Evolutionary conservation across 805 yeast genomes (phyloP).

Genomic region (Scheffersomyces ergatensis): DNA sequence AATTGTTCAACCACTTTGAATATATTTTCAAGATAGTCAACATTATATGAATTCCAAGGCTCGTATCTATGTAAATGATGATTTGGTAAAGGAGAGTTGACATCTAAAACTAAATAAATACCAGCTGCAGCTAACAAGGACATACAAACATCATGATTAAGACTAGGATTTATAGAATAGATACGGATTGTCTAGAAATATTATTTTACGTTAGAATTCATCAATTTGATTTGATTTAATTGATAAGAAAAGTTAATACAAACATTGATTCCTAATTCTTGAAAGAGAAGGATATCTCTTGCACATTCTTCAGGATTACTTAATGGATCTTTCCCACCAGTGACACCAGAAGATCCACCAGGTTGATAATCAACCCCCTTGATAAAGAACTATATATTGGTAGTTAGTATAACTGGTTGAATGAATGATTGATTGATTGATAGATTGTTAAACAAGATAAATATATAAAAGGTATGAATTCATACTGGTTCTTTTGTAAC

Average conservation of each 20-base stretch:
- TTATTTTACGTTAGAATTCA: slow-evolving; percentile 12
- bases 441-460: neutral
- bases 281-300: slow-evolving; percentile 78
- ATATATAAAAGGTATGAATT: slow-evolving; percentile 1
- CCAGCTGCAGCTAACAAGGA: slow-evolving; percentile 87
- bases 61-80: slow-evolving; percentile 87
- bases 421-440: neutral
- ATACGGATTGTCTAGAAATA: slow-evolving; percentile 68
- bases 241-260: neutral
- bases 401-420: neutral
- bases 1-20: slow-evolving; percentile 80
- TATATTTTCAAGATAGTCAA: slow-evolving; percentile 68
- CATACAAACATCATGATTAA: slow-evolving; percentile 90
- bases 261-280: slow-evolving; percentile 75
- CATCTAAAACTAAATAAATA: slow-evolving; percentile 87
- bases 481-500: slow-evolving; percentile 69
- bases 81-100: slow-evolving; percentile 76
- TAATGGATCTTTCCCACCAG: slow-evolving; percentile 63
- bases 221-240: neutral
- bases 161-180: slow-evolving; percentile 78
- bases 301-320: slow-evolving; percentile 73
- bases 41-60: slow-evolving; percentile 87
- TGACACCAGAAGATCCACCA: slow-evolving; percentile 83
- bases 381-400: slow-evolving; percentile 54
- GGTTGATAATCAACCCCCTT: slow-evolving; percentile 96